These are phyloP conservation scores for Funneliformis mosseae DNA, from an alignment of 192 early-diverging fungal species.

Conservation along the genomic window DNA sequence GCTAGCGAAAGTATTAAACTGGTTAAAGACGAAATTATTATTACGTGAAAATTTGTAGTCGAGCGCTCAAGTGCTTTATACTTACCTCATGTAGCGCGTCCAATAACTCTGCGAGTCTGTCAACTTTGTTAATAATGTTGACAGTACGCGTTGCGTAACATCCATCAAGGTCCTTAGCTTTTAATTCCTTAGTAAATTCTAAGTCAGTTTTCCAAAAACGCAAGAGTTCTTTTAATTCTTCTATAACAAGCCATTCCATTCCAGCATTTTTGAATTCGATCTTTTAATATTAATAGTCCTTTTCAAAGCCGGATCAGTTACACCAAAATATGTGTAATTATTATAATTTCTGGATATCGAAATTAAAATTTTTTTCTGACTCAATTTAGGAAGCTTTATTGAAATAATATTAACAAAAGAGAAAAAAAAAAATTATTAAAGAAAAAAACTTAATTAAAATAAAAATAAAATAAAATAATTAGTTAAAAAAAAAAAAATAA, in stretches of 20 bases:
- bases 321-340: too few relatives aligned
- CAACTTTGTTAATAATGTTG: constrained; percentile 16
- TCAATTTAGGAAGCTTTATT: too few relatives aligned
- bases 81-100: constrained; percentile 18
- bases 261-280: constrained; percentile 6
- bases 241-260: constrained; percentile 17
- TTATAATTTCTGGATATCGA: too few relatives aligned
- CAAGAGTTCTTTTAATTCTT: constrained; percentile 3
- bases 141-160: background rate
- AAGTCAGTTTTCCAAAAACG: background rate
- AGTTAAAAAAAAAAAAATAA: too few relatives aligned
- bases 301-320: too few relatives aligned
- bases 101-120: constrained; percentile 4
- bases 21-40: background rate
- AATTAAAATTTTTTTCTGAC: too few relatives aligned
- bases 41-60: background rate
- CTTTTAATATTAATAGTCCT: too few relatives aligned
- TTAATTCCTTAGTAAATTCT: background rate
- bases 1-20: background rate
- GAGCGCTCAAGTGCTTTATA: background rate
- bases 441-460: too few relatives aligned
- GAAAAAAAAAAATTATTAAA: too few relatives aligned
- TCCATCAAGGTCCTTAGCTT: background rate
- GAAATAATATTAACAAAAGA: too few relatives aligned
- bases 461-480: too few relatives aligned